Base-by-base conservation (phyloP, 2,329 filamentous ascomycete genomes). In the Penicillium glabrum region DNA sequence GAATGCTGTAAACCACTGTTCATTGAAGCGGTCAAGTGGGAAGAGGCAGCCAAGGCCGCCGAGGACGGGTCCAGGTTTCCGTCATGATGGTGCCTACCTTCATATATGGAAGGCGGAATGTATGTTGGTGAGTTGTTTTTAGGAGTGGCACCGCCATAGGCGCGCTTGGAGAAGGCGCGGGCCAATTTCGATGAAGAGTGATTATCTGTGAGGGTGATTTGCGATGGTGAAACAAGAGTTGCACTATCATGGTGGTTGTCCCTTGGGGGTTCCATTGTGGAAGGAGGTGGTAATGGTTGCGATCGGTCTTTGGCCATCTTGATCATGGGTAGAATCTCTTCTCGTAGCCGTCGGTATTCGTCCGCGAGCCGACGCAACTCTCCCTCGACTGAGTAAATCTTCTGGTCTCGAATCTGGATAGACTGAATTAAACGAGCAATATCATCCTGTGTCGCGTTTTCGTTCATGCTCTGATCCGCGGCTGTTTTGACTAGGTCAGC, bases 241-340 rank as follows among this genome's bases (percentile, higher is more conserved):
- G 76, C 66, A 73, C 63, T 65, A 31, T 73, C 69, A 23, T 69
- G 63, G 37, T 67, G 63, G 35, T 49, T 60, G 16, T 72, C 72
- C 19, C 54, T 49, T 6, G 43, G 56, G 53, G 44, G 10, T 1
- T 50, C 60, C 13, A 63, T 60, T 2, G 69, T 61, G n/a, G 77
- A 77, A 39, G 77, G 76, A 49, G 79, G 79, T 33, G 93, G 93
- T 23, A 98, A 80, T 35, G 93, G 93, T 70, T 96, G 91, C 62
- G 92, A 90, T 66, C 89, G 89, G 72, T 98, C 93, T 78, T 98
- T 98, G 67, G 88, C 89, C 69, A 96, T 86, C 61, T 93, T 90
- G 68, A 97, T 86, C 21, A 96, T 88, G 3, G 95, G 93, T 31
- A 98, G 82, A 69, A 97, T 86, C 70, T 99, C 95, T 74, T 98